phyloP scores from a whole-genome alignment of 2,329 filamentous ascomycete genomes.

The Epichloe sylvatica region DNA sequence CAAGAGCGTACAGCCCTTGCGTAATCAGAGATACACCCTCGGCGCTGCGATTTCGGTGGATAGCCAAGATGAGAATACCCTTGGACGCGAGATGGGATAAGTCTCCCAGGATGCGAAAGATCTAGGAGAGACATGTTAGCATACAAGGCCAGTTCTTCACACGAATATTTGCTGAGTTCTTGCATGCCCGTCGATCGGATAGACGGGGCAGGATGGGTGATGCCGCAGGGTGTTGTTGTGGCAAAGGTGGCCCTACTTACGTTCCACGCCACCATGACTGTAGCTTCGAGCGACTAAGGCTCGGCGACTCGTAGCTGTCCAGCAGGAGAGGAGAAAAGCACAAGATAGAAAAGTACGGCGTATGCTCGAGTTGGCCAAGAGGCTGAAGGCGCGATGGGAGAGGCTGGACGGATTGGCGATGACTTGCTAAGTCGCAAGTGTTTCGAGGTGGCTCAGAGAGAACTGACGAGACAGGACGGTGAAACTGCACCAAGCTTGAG shows the following conservation, averaged over 20 bases:
- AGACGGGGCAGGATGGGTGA: background rate
- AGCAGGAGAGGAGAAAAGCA: background rate
- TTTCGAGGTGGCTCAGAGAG: background rate
- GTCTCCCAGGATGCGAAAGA: conserved; percentile 70
- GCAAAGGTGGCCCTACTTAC: conserved; percentile 13
- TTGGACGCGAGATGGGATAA: conserved; percentile 76
- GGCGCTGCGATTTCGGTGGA: conserved; percentile 75
- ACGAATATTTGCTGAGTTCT: background rate
- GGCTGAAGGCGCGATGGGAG: background rate
- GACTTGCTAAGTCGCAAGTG: conserved; percentile 1
- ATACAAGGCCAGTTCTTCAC: background rate
- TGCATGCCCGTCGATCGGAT: background rate
- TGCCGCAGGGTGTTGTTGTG: background rate
- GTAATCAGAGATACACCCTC: conserved; percentile 89
- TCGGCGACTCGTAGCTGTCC: background rate
- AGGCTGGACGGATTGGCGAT: background rate
- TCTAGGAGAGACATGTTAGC: conserved; percentile 19
- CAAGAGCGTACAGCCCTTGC: conserved; percentile 71
- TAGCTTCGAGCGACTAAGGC: conserved; percentile 6
- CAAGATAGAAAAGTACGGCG: background rate
- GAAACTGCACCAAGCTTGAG: too few relatives aligned
- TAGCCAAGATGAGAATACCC: conserved; percentile 79
- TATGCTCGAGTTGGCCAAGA: background rate
- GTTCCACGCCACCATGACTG: conserved; percentile 28
- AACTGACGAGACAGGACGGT: background rate